Conservation (phyloP, 192 early-diverging fungal species). For the Podila epicladia region DNA sequence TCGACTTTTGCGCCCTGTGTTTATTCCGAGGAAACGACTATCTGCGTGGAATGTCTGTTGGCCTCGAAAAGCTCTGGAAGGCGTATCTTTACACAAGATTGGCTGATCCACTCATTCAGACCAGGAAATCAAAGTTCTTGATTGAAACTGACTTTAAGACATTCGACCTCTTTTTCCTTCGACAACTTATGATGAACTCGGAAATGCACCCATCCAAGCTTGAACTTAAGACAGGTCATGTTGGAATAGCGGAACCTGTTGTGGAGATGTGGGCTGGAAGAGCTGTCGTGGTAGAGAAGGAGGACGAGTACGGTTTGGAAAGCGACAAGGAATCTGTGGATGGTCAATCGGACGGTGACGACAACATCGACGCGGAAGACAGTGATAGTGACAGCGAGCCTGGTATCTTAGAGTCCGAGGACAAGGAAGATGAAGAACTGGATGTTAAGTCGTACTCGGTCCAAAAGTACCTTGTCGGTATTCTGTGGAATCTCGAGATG, state of each 20-base stretch:
- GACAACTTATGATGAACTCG: constrained; percentile 27
- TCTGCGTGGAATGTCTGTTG: constrained; percentile 17
- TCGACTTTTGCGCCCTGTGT: constrained; percentile 47
- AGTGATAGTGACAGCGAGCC: constrained; percentile 9
- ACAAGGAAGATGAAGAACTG: neutral
- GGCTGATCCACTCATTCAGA: constrained; percentile 20
- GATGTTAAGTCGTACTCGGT: constrained; percentile 14
- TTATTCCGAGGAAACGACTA: constrained; percentile 52
- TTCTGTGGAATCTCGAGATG: constrained; percentile 51
- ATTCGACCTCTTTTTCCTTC: constrained; percentile 39
- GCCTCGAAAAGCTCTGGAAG: constrained; percentile 35
- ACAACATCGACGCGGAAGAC: neutral
- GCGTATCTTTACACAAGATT: constrained; percentile 34
- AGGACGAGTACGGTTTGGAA: neutral
- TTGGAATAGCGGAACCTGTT: neutral
- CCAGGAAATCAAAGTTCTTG: constrained; percentile 7
- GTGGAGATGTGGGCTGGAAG: no score
- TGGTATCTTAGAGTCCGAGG: neutral
- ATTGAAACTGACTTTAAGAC: constrained; percentile 40
- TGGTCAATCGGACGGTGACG: constrained; percentile 1
- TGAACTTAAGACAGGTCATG: neutral
- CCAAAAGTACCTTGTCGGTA: constrained; percentile 30
- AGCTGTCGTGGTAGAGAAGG: neutral
- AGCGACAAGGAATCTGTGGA: constrained; percentile 18
- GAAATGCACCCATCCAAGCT: constrained; percentile 11